Percentiles rank a stretch among this genome's conserved stretches.
Conservation (phyloP, 2,329 filamentous ascomycete species). For the Trichoderma aggressivum region DNA sequence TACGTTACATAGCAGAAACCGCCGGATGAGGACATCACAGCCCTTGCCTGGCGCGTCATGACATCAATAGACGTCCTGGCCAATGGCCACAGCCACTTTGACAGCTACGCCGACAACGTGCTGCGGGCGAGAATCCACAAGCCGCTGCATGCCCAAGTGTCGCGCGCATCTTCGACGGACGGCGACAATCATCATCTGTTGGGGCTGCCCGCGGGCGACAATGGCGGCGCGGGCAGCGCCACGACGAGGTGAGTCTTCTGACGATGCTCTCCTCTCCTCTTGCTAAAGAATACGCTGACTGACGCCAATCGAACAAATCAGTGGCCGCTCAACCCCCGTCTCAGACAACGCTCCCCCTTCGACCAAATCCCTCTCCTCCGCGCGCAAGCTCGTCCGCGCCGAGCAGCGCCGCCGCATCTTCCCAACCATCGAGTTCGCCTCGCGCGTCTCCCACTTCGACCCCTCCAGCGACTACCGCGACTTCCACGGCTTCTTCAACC, state of each 20-base stretch:
- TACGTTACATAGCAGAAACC: not conserved
- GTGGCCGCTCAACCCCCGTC: constrained; percentile 78
- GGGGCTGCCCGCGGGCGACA: constrained; percentile 25
- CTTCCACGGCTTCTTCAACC: constrained; percentile 94
- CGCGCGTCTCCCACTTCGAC: constrained; percentile 93
- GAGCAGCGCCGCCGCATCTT: constrained; percentile 82
- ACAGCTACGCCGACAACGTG: constrained; percentile 35
- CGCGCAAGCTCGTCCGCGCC: constrained; percentile 77
- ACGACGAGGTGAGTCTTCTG: constrained; percentile 41
- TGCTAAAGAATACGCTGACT: not conserved
- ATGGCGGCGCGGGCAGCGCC: constrained; percentile 37
- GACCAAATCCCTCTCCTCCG: constrained; percentile 77
- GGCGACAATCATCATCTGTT: constrained; percentile 35
- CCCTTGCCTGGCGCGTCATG: not conserved
- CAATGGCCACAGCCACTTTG: constrained; percentile 25
- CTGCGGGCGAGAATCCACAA: constrained; percentile 51
- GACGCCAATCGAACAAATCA: constrained; percentile 34
- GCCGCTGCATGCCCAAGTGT: constrained; percentile 46
- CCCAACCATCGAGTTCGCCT: constrained; percentile 86
- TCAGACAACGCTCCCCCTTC: constrained; percentile 92
- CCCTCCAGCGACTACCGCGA: constrained; percentile 87
- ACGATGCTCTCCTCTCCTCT: not conserved
- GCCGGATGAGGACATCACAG: constrained; percentile 19
- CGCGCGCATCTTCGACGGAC: constrained; percentile 36
- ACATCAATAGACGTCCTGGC: constrained; percentile 28